Evolutionary conservation across 768 basidiomycete genomes (phyloP).

Genomic region (Terana coerulea): DNA sequence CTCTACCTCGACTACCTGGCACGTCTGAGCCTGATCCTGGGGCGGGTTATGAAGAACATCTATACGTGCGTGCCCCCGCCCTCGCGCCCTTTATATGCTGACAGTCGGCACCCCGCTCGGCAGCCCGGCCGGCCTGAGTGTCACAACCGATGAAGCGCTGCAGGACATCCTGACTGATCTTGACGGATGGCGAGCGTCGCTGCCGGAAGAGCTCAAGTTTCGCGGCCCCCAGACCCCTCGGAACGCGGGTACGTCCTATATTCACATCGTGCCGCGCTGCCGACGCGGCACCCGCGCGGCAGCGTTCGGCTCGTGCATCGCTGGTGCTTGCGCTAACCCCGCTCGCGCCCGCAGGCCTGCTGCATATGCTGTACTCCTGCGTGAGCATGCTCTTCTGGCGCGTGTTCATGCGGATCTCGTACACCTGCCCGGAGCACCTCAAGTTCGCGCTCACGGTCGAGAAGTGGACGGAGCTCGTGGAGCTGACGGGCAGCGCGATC

Average conservation of each 20-base stretch:
- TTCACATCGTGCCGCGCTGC: background rate
- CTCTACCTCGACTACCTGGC: constrained; percentile 90
- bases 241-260: constrained; percentile 54
- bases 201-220: constrained; percentile 79
- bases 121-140: constrained; percentile 84
- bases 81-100: constrained; percentile 9
- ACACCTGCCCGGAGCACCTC: constrained; percentile 84
- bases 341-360: constrained; percentile 69
- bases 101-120: constrained; percentile 10
- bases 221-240: constrained; percentile 62
- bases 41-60: constrained; percentile 87
- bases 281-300: background rate
- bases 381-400: constrained; percentile 98
- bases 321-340: background rate
- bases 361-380: constrained; percentile 86
- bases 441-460: constrained; percentile 81
- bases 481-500: constrained; percentile 74
- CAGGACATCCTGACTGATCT: constrained; percentile 60
- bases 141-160: constrained; percentile 79
- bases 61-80: constrained; percentile 57
- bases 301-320: background rate
- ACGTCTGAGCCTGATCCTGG: constrained; percentile 86
- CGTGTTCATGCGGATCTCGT: constrained; percentile 97
- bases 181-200: constrained; percentile 70
- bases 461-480: constrained; percentile 72